Evolutionary conservation across 2,329 filamentous ascomycete species (phyloP), one percentile per base, ranked within the genome.

Genomic region (Hymenoscyphus linearis): DNA sequence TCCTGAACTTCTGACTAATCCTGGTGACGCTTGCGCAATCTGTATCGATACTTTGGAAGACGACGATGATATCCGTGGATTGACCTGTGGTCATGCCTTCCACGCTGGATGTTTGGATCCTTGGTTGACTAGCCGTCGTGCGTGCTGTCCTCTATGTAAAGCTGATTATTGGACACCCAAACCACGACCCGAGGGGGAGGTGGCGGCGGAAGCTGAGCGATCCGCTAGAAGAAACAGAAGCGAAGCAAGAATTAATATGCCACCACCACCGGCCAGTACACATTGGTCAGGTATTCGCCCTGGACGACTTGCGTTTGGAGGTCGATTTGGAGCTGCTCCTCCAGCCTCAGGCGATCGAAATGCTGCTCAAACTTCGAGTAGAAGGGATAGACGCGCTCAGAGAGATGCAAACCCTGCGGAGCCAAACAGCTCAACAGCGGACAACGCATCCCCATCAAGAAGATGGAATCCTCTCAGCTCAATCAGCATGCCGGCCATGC

Each of bases 21-120:
- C 91, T 0, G 95, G 93, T 52, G 95, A 99, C 72, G 89, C 91
- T 1, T 99, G 95, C 75, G 95, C 95, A 57, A 98, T 99, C 69
- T 99, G 95, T 75, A 88, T 99, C 66, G 95, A 99, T 72, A 88
- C 85, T 0, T 83, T 99, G 18, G 95, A 99, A 74, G 91, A 98
- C 65, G 91, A 97, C 65, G 95, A 98, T 69, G 93, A 99, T 72
- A 87, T 99, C 56, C 90, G 95, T 68, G 95, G 95, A 2, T 78
- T 99, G 64, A 92, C 91, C 3, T 99, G 95, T 71, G 95, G 95
- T n/a, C 95, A 99, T 75, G 93, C 93, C 59, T 99, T 98, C 83
- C 95, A 99, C 74, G 93, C 92, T 57, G 90, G 89, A 44, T 99
- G 95, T 73, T 85, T 99, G 55, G 95, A 99, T 69, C 95, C 95